These are phyloP conservation scores for Angomonas ambiguus DNA, from an alignment of 208 protist species.

Conservation along the genomic window DNA sequence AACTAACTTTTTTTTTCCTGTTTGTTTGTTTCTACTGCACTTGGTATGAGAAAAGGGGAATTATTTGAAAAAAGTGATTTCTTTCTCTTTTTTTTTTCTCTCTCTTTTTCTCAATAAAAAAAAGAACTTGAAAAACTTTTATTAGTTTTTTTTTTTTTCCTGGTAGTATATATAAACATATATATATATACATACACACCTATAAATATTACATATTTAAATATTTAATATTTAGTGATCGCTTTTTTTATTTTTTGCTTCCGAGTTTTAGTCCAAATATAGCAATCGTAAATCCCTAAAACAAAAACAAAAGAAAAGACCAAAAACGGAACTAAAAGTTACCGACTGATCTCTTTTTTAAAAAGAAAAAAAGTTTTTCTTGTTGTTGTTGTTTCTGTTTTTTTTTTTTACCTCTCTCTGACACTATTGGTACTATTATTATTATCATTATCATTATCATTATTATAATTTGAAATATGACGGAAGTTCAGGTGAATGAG, in stretches of 20 bases:
- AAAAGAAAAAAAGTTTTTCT: not conserved
- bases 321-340: not conserved
- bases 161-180: constrained; percentile 25
- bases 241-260: no score
- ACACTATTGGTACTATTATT: constrained; percentile 5
- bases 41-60: not conserved
- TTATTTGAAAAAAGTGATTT: not conserved
- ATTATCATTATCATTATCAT: constrained; percentile 12
- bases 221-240: not conserved
- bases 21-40: not conserved
- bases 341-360: no score
- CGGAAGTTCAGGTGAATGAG: constrained; percentile 27
- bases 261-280: no score
- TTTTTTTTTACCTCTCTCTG: constrained; percentile 7
- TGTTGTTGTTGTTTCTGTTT: not conserved
- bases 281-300: no score
- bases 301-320: constrained; percentile 11
- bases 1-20: constrained; percentile 10
- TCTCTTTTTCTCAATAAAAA: not conserved
- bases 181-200: constrained; percentile 22
- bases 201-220: not conserved
- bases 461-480: not conserved
- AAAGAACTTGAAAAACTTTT: no score
- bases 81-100: constrained; percentile 4
- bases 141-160: constrained; percentile 23